phyloP scores from a whole-genome alignment of 768 basidiomycete genomes.

The Pleurotus platypus region DNA sequence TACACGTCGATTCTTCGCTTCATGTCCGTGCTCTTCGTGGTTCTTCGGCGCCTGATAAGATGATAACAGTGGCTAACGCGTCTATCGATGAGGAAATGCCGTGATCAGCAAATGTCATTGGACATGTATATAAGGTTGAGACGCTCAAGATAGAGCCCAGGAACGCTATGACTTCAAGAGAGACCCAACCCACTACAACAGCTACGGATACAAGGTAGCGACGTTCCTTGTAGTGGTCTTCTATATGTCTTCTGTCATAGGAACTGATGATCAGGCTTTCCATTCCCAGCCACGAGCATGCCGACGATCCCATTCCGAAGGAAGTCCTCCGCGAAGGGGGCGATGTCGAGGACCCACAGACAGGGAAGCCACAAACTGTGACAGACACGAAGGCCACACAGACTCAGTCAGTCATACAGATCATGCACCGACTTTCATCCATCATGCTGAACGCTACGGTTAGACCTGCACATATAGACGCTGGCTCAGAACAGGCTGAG shows the following conservation, averaged over 20 bases:
- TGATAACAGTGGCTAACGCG: background rate
- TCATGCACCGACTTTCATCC: background rate
- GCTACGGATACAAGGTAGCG: background rate
- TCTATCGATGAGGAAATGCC: background rate
- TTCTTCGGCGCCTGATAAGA: background rate
- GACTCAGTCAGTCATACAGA: background rate
- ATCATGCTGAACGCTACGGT: background rate
- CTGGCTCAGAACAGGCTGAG: background rate
- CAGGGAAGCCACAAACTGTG: background rate
- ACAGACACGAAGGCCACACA: background rate
- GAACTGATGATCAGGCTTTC: background rate
- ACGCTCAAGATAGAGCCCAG: background rate
- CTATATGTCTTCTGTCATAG: background rate
- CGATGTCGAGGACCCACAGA: background rate
- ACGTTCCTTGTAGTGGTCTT: background rate
- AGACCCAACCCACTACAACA: conserved; percentile 1
- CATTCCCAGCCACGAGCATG: background rate
- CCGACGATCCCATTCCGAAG: background rate
- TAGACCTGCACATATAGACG: background rate
- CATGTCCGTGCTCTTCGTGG: background rate
- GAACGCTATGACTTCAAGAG: background rate
- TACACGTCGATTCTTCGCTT: no score
- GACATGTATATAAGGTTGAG: background rate
- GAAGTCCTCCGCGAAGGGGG: background rate
- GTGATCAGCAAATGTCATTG: background rate